Conservation (phyloP, 352 stramenopile species). For the Phytopythium delawarense region DNA sequence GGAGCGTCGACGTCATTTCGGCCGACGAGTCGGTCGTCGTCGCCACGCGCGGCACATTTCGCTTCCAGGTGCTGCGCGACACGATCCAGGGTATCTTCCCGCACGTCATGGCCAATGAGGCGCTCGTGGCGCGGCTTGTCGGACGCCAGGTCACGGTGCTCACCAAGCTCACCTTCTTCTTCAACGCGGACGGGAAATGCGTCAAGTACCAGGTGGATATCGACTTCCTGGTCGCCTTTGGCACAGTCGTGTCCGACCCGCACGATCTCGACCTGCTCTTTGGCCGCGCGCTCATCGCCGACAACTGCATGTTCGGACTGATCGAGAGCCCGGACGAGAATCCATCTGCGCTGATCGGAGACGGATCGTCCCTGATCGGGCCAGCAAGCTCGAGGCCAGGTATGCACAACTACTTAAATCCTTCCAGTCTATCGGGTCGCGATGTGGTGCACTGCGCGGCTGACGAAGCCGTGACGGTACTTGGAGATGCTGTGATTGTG, state of each 20-base stretch:
- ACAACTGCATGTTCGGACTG: conserved; percentile 22
- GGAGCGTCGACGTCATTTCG: conserved; percentile 18
- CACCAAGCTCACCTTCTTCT: conserved; percentile 7
- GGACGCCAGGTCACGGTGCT: background rate
- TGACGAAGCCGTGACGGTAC: background rate
- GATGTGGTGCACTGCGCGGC: background rate
- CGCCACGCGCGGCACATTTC: conserved; percentile 14
- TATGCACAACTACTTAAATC: too few species aligned
- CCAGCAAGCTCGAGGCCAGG: too few species aligned
- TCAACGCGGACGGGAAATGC: conserved; percentile 2
- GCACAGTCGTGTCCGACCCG: conserved; percentile 17
- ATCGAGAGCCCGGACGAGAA: background rate
- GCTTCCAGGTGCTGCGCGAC: conserved; percentile 29
- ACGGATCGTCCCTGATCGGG: too few species aligned
- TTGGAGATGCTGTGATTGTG: background rate
- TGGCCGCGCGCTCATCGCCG: conserved; percentile 15
- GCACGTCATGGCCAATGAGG: conserved; percentile 13
- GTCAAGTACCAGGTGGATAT: conserved; percentile 21
- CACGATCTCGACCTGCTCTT: conserved; percentile 20
- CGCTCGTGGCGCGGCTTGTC: background rate
- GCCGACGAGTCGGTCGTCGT: conserved; percentile 26
- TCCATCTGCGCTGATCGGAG: too few species aligned
- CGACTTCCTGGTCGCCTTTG: conserved; percentile 29
- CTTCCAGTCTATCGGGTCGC: background rate
- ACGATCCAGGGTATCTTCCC: conserved; percentile 32